phyloP scores from a whole-genome alignment of 2,329 filamentous ascomycete species.

The Gyromitra esculenta region DNA sequence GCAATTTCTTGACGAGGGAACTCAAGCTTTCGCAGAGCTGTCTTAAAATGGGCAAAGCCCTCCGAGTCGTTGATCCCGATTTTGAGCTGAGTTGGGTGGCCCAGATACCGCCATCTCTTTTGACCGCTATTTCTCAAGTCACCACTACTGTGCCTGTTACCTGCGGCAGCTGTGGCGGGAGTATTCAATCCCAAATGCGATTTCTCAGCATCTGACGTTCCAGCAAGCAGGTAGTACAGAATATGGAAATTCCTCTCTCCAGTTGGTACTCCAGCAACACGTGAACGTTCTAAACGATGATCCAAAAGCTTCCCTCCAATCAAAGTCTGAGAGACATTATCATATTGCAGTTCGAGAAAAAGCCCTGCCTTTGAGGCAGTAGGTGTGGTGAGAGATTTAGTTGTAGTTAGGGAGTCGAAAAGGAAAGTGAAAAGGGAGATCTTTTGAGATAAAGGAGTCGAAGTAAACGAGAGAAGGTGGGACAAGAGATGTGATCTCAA shows the following conservation, averaged over 20 bases:
- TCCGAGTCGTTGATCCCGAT: constrained; percentile 96
- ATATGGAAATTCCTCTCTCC: constrained; percentile 97
- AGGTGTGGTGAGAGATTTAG: constrained; percentile 93
- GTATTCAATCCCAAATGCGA: constrained; percentile 77
- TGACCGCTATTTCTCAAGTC: constrained; percentile 63
- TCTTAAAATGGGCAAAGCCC: constrained; percentile 98
- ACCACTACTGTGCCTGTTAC: constrained; percentile 62
- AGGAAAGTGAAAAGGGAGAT: constrained; percentile 92
- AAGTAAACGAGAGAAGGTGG: constrained; percentile 85
- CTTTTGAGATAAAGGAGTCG: constrained; percentile 91
- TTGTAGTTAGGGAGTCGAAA: constrained; percentile 95
- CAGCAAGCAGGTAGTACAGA: constrained; percentile 92
- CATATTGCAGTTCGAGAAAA: constrained; percentile 96
- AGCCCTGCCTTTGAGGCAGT: constrained; percentile 95
- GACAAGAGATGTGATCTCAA: constrained; percentile 88
- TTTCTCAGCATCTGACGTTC: constrained; percentile 90
- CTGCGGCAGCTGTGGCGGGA: constrained; percentile 62
- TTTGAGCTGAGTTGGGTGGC: constrained; percentile 95
- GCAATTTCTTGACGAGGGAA: constrained; percentile 94
- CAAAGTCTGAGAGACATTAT: constrained; percentile 86
- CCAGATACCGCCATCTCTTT: constrained; percentile 94
- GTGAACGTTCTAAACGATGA: constrained; percentile 88
- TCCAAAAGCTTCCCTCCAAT: constrained; percentile 95
- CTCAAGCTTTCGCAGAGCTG: constrained; percentile 89
- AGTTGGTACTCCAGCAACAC: constrained; percentile 89